These are phyloP conservation scores for Trichophyton simii DNA, from an alignment of 2,329 filamentous ascomycete genomes.

Conservation along the genomic window DNA sequence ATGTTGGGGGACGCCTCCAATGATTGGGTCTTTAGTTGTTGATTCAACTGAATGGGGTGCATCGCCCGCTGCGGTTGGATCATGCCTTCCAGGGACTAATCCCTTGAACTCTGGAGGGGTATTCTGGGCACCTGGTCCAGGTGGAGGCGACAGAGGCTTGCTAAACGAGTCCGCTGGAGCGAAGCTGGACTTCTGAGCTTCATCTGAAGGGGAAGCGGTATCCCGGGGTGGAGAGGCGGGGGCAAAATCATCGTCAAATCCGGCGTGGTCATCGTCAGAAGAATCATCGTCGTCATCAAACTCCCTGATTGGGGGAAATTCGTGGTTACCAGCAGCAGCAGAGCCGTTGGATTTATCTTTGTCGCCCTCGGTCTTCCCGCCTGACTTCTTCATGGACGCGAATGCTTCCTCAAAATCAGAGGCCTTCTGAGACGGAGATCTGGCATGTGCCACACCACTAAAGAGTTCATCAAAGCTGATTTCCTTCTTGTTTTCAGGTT, in stretches of 20 bases:
- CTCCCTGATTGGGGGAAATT: constrained; percentile 91
- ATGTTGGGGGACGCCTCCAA: constrained; percentile 24
- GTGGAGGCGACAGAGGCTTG: constrained; percentile 25
- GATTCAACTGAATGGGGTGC: constrained; percentile 30
- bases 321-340: constrained; percentile 38
- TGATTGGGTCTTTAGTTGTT: constrained; percentile 25
- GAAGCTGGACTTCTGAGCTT: constrained; percentile 27
- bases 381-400: constrained; percentile 35
- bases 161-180: constrained; percentile 29
- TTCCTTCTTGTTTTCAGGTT: constrained; percentile 21
- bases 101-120: constrained; percentile 36
- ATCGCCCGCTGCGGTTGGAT: constrained; percentile 29
- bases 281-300: constrained; percentile 69
- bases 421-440: constrained; percentile 35
- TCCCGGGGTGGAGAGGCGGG: constrained; percentile 40
- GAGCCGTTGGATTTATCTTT: constrained; percentile 23
- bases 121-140: constrained; percentile 42
- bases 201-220: constrained; percentile 16
- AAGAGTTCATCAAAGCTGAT: constrained; percentile 37
- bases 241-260: constrained; percentile 89
- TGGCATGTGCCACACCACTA: constrained; percentile 31
- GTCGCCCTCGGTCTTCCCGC: constrained; percentile 26
- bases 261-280: constrained; percentile 50
- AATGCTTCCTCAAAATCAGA: constrained; percentile 38
- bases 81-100: constrained; percentile 27